phyloP scores from a whole-genome alignment of 116 monocot genomes.

The Papilionanthe hybrid region DNA sequence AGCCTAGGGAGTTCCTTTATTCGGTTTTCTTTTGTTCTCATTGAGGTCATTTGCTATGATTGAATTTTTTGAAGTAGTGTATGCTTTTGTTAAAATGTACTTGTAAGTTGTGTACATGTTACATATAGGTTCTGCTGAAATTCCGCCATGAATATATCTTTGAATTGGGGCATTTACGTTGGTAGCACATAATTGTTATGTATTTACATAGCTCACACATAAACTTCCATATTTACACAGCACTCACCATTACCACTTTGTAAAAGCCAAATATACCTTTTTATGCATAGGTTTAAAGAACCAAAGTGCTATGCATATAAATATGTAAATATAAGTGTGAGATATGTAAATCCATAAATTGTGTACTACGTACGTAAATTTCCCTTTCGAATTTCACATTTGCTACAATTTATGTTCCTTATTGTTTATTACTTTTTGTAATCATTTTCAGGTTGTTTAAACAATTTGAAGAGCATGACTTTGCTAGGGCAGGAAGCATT shows the following conservation, averaged over 20 bases:
- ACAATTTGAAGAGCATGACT: slow-evolving; percentile 81
- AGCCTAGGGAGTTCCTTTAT: not conserved
- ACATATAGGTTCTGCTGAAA: not conserved
- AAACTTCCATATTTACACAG: no score
- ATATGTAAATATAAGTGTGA: no score
- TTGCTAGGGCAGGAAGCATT: slow-evolving; percentile 86
- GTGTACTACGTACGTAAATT: no score
- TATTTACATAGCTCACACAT: no score
- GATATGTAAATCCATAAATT: no score
- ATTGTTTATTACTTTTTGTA: not conserved
- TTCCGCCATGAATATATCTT: not conserved
- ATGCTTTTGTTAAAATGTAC: not conserved
- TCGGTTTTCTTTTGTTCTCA: not conserved
- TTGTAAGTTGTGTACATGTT: not conserved
- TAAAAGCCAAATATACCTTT: no score
- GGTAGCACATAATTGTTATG: no score
- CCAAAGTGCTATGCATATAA: no score
- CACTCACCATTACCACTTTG: no score
- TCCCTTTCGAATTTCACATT: not conserved
- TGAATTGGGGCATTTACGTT: no score
- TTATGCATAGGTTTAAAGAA: no score
- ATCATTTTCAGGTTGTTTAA: slow-evolving; percentile 51
- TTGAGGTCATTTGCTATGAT: not conserved
- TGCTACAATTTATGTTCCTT: not conserved
- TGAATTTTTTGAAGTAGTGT: not conserved